Evolutionary conservation across 148 eudicot genomes (phyloP).

Genomic region (Heliosperma pusillum): DNA sequence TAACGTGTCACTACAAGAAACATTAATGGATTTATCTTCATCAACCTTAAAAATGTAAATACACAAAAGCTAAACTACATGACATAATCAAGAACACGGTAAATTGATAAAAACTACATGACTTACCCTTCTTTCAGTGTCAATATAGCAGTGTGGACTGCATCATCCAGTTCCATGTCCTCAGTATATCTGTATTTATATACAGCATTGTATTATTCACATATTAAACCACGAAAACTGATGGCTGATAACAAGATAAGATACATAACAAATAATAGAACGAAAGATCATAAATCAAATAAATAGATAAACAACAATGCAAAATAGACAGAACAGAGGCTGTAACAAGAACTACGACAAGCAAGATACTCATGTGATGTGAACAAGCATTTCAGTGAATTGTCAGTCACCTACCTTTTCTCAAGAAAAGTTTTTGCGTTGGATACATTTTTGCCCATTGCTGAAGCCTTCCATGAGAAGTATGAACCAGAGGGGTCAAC

Average conservation of each 20-base stretch:
- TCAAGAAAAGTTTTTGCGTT: conserved; percentile 97
- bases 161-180: conserved; percentile 98
- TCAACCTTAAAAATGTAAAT: too few relatives aligned
- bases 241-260: background rate
- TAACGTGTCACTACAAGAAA: too few relatives aligned
- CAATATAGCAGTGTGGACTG: conserved; percentile 91
- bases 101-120: background rate
- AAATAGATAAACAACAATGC: background rate
- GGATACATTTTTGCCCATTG: conserved; percentile 96
- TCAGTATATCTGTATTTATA: conserved; percentile 72
- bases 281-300: background rate
- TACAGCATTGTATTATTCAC: background rate
- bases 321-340: background rate
- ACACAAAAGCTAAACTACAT: background rate
- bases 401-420: conserved; percentile 51
- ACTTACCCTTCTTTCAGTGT: conserved; percentile 95
- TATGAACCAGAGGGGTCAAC: conserved; percentile 97
- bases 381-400: background rate
- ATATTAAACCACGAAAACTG: background rate
- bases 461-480: conserved; percentile 98
- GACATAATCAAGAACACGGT: background rate
- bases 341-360: background rate
- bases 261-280: too few relatives aligned
- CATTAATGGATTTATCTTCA: too few relatives aligned
- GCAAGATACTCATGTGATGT: background rate